These are phyloP conservation scores for Arthrobotrys sinensis DNA, from an alignment of 2,329 filamentous ascomycete genomes.

Conservation along the genomic window DNA sequence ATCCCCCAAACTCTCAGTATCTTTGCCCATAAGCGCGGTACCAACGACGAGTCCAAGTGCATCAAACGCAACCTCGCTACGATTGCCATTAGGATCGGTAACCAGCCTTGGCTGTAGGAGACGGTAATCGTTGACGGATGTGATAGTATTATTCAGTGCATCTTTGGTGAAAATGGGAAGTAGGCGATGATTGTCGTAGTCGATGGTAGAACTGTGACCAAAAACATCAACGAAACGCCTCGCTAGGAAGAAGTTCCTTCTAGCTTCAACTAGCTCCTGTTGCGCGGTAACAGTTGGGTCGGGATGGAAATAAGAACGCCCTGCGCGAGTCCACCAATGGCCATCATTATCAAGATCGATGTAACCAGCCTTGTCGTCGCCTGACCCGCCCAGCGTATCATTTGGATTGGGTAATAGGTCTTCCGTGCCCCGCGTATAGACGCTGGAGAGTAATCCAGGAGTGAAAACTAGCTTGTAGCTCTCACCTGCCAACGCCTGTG, in stretches of 20 bases:
- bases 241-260: background rate
- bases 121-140: conserved; percentile 5
- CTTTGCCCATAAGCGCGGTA: conserved; percentile 5
- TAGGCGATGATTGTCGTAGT: conserved; percentile 11
- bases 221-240: background rate
- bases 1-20: conserved; percentile 6
- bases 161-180: background rate
- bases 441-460: conserved; percentile 2
- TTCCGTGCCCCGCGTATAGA: background rate
- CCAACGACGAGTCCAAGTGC: conserved; percentile 11
- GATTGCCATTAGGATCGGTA: conserved; percentile 32
- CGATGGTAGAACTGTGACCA: background rate
- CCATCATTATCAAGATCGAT: conserved; percentile 27
- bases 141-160: conserved; percentile 5
- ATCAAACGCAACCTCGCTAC: conserved; percentile 3
- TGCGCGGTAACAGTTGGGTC: background rate
- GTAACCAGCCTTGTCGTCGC: conserved; percentile 16
- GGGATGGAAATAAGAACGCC: background rate
- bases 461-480: conserved; percentile 24
- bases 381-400: background rate
- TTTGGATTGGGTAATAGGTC: conserved; percentile 6
- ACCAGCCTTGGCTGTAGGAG: background rate
- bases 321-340: conserved; percentile 24
- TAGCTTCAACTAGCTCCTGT: background rate
- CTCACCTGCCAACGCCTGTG: conserved; percentile 3